Evolutionary conservation across 1,139 yeast genomes (phyloP).

Genomic region (Protomyces gravidus): DNA sequence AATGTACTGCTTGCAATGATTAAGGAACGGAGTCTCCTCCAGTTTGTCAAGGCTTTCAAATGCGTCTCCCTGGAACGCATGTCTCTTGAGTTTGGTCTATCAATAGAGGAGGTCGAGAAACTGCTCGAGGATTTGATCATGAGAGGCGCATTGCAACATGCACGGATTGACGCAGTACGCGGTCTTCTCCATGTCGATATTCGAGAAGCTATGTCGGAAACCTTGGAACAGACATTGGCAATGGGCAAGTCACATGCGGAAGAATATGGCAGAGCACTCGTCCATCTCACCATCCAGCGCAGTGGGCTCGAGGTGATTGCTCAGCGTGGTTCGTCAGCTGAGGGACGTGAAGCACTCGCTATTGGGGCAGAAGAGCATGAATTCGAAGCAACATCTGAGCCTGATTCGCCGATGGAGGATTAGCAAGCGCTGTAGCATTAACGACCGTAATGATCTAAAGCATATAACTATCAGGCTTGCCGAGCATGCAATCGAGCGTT

Average conservation of each 20-base stretch:
- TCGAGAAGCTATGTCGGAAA: background rate
- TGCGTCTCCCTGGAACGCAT: slow-evolving; percentile 32
- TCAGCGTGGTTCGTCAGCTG: background rate
- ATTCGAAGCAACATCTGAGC: background rate
- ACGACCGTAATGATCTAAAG: background rate
- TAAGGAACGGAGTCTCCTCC: slow-evolving; percentile 33
- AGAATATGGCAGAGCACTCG: slow-evolving; percentile 6
- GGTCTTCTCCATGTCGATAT: slow-evolving; percentile 3
- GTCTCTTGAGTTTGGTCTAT: slow-evolving; percentile 31
- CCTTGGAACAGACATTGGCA: slow-evolving; percentile 1
- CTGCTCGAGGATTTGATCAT: slow-evolving; percentile 30
- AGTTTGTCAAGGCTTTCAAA: slow-evolving; percentile 33
- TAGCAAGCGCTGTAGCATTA: background rate
- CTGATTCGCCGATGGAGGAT: background rate
- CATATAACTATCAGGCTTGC: no score
- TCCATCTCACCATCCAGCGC: slow-evolving; percentile 3
- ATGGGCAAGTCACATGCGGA: slow-evolving; percentile 3
- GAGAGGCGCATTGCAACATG: slow-evolving; percentile 26
- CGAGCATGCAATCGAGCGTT: no score
- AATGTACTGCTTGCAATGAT: slow-evolving; percentile 29
- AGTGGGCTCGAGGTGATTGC: slow-evolving; percentile 8
- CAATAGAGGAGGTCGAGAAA: slow-evolving; percentile 27
- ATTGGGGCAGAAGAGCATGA: background rate
- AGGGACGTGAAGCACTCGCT: background rate
- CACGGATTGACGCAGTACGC: slow-evolving; percentile 2